These are phyloP conservation scores for Fusarium sp. DNA, from an alignment of 2,329 filamentous ascomycete species.

Conservation along the genomic window DNA sequence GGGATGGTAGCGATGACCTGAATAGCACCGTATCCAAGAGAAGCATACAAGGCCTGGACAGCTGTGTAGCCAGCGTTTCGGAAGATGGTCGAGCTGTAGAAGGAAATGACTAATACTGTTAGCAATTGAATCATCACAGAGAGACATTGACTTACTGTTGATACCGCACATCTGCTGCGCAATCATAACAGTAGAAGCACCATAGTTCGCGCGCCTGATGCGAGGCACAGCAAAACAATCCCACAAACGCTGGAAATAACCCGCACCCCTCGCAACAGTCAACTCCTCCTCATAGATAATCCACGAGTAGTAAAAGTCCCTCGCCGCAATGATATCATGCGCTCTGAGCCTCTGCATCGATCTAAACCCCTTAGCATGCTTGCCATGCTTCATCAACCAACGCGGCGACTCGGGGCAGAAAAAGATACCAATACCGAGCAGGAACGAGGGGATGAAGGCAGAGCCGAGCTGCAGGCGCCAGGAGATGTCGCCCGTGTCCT, in stretches of 20 bases:
- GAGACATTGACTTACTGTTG: slow-evolving; percentile 15
- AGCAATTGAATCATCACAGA: neutral
- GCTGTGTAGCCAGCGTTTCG: neutral
- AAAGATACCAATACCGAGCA: slow-evolving; percentile 64
- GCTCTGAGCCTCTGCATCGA: slow-evolving; percentile 59
- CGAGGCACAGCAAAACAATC: slow-evolving; percentile 73
- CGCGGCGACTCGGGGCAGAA: slow-evolving; percentile 69
- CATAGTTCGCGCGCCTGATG: slow-evolving; percentile 75
- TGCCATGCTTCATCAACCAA: slow-evolving; percentile 70
- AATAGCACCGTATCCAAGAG: slow-evolving; percentile 24
- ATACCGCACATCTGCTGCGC: slow-evolving; percentile 62
- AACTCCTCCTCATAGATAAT: slow-evolving; percentile 50
- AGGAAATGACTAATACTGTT: slow-evolving; percentile 34
- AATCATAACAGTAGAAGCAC: slow-evolving; percentile 81
- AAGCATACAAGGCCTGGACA: slow-evolving; percentile 11
- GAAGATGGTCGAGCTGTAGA: slow-evolving; percentile 29
- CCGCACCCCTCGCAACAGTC: slow-evolving; percentile 39
- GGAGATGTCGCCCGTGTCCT: slow-evolving; percentile 59
- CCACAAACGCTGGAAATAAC: slow-evolving; percentile 46
- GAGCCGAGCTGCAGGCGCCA: slow-evolving; percentile 72
- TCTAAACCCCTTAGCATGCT: slow-evolving; percentile 63
- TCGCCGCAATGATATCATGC: slow-evolving; percentile 61
- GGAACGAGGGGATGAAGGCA: slow-evolving; percentile 61
- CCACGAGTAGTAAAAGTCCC: slow-evolving; percentile 61
- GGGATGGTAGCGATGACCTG: slow-evolving; percentile 21